Evolutionary conservation across 2,329 filamentous ascomycete species (phyloP), one percentile per base, ranked within the genome.

Genomic region (Didymella arachidicola): DNA sequence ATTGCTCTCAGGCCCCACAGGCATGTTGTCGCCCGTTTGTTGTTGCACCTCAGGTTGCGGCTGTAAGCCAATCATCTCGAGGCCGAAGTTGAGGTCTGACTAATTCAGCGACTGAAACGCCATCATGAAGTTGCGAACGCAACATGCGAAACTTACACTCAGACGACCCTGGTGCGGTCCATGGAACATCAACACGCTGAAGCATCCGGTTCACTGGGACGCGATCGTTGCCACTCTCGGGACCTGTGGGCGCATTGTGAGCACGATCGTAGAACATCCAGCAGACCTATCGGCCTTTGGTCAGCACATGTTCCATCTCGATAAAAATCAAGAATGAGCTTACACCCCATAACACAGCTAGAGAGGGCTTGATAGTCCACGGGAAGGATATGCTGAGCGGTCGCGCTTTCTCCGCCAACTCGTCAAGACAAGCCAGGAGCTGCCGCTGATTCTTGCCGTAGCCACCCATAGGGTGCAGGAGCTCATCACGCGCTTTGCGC

Each of bases 341-440:
- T 55, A 60, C 78, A 22, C 78, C 79, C 78, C 78, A 80, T 18
- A 80, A 67, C 19, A 80, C 77, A 14, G 78, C 73, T 46, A 80
- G 71, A 38, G 76, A 77, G 0, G 78, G 76, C 67, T 76, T 75
- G 69, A 80, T 78, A 16, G 77, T 79, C 79, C 78, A 81, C 57
- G 78, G 79, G 67, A 78, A 60, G 12, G 61, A 67, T 18, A 77
- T 78, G 57, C 73, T 78, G 22, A 79, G 66, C 14, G 76, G 78
- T 27, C 72, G 71, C 39, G 71, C 72, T 62, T 77, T 73, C 62
- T 76, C 70, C 2, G 74, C 73, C 62, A 76, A 80, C 62, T 80
- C 78, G 5, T 73, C 68, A 58, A 80, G 80, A 76, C 77, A 79
- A 32, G 51, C 63, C 46, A 77, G 62, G 7, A 75, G 63, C 54